These are phyloP conservation scores for Ricinus communis DNA, from an alignment of 345 rosid species.

Conservation along the genomic window DNA sequence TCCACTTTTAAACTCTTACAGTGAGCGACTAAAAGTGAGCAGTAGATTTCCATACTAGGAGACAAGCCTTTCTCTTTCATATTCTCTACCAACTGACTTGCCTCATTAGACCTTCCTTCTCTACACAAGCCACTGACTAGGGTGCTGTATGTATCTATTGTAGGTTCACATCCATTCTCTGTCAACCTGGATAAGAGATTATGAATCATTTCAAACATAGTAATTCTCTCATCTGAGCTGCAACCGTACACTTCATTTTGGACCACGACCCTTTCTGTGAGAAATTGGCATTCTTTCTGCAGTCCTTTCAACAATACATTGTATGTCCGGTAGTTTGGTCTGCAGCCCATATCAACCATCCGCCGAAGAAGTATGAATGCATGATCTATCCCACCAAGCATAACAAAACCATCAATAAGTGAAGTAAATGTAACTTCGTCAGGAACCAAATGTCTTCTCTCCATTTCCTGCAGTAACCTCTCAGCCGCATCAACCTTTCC, in stretches of 20 bases:
- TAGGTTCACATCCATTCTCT: conserved; percentile 48
- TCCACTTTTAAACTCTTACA: conserved; percentile 58
- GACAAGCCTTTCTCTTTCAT: conserved; percentile 52
- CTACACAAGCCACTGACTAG: conserved; percentile 52
- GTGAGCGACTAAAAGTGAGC: conserved; percentile 42
- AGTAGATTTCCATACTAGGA: conserved; percentile 39
- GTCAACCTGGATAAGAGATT: conserved; percentile 47
- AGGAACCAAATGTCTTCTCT: conserved; percentile 42
- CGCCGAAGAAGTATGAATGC: conserved; percentile 46
- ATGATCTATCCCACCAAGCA: conserved; percentile 52
- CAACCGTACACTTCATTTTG: conserved; percentile 40
- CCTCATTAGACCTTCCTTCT: conserved; percentile 48
- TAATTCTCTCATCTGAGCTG: conserved; percentile 28
- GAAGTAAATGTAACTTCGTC: conserved; percentile 52
- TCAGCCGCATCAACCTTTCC: conserved; percentile 55
- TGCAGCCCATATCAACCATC: conserved; percentile 48
- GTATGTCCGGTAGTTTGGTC: conserved; percentile 58
- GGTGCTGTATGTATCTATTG: conserved; percentile 36
- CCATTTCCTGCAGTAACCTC: conserved; percentile 54
- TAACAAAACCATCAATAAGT: conserved; percentile 56
- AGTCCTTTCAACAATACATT: conserved; percentile 55
- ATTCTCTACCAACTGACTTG: conserved; percentile 42
- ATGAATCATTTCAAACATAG: conserved; percentile 29
- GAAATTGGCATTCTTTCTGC: conserved; percentile 41
- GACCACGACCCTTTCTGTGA: conserved; percentile 38